Conservation (phyloP, 129 eudicot species). For the Flaveria robusta region DNA sequence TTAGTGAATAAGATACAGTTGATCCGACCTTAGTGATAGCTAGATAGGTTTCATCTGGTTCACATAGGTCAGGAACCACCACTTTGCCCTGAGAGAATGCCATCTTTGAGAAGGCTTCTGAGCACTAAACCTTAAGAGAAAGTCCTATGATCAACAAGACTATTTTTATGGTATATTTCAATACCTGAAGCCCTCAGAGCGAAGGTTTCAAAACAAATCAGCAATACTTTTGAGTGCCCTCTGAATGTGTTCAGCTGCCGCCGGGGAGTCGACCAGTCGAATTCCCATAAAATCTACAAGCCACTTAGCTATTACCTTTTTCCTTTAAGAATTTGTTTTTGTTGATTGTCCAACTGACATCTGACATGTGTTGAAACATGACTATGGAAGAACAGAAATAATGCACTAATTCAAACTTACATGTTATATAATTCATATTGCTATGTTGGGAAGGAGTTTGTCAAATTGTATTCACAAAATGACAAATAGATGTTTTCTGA, state of each 20-base stretch:
- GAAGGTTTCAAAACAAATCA: not conserved
- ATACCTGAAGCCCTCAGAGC: too few relatives aligned
- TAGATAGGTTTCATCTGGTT: not conserved
- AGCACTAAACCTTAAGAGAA: not conserved
- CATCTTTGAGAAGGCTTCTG: not conserved
- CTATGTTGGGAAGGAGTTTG: not conserved
- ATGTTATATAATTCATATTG: not conserved
- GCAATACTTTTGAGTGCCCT: not conserved
- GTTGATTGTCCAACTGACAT: not conserved
- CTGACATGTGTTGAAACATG: not conserved
- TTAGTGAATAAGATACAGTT: not conserved
- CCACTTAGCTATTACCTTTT: too few relatives aligned
- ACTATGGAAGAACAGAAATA: not conserved
- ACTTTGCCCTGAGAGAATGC: not conserved
- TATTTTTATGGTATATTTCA: too few relatives aligned
- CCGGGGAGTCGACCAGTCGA: not conserved
- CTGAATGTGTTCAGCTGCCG: not conserved
- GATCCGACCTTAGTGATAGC: not conserved
- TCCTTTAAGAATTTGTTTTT: not conserved
- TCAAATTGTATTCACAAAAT: not conserved
- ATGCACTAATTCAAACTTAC: not conserved
- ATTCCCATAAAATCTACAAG: not conserved
- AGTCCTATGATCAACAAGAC: not conserved
- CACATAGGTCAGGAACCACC: not conserved
- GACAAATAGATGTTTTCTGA: slow-evolving; percentile 2